Evolutionary conservation across 73 alveolate genomes (phyloP).

Genomic region (Paraurostyla sp.): DNA sequence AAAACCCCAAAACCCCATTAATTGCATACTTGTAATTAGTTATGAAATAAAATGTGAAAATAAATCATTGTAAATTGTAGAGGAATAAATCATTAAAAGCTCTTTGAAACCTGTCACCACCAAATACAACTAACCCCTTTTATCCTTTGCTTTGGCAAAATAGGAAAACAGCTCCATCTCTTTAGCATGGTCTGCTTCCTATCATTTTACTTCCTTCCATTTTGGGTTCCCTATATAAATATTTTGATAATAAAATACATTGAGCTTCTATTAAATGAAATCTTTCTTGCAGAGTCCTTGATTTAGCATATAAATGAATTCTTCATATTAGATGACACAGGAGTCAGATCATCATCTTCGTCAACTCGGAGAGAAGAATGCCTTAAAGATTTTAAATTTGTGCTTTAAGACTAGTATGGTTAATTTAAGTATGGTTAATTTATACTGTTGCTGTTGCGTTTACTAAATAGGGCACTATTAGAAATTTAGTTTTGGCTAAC

Average conservation of each 20-base stretch:
- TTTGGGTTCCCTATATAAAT: too few relatives aligned
- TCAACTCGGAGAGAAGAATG: background rate
- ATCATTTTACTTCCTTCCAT: background rate
- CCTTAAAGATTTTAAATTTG: too few relatives aligned
- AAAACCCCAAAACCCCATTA: conserved; percentile 38
- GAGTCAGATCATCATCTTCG: conserved; percentile 6
- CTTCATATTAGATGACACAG: conserved; percentile 24
- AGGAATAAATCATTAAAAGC: conserved; percentile 19
- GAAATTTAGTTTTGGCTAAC: background rate
- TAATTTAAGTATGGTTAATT: too few relatives aligned
- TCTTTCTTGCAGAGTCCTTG: background rate
- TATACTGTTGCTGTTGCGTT: too few relatives aligned
- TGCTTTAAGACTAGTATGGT: too few relatives aligned
- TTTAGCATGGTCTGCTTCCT: conserved; percentile 19
- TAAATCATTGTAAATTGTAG: background rate
- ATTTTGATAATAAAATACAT: too few relatives aligned
- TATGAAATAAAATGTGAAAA: background rate
- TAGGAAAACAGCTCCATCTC: conserved; percentile 10
- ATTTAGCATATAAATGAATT: conserved; percentile 26
- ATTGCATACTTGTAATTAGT: background rate
- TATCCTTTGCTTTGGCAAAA: background rate
- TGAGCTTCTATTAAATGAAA: too few relatives aligned
- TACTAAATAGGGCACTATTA: too few relatives aligned
- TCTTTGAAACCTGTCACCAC: conserved; percentile 39
- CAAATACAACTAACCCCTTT: conserved; percentile 20